These are phyloP conservation scores for Pseudozyma sp. DNA, from an alignment of 1,284 basidiomycete genomes.

Conservation along the genomic window DNA sequence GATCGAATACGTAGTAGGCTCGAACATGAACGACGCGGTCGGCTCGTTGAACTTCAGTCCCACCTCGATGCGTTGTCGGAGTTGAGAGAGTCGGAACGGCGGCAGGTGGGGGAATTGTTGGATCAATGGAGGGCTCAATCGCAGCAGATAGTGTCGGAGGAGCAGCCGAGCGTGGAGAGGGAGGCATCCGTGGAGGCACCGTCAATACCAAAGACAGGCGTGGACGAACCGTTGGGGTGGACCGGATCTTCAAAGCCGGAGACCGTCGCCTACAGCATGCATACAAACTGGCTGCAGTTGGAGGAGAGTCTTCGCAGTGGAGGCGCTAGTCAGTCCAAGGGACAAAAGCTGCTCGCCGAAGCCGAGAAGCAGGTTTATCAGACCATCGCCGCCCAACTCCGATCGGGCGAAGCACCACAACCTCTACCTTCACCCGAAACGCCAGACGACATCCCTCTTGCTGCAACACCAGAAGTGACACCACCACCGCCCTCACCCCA, in stretches of 20 bases:
- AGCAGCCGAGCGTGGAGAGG: neutral
- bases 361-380: slow-evolving; percentile 40
- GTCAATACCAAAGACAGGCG: neutral
- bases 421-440: slow-evolving; percentile 1
- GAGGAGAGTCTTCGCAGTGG: slow-evolving; percentile 18
- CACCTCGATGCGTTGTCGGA: slow-evolving; percentile 25
- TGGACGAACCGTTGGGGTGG: slow-evolving; percentile 7
- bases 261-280: slow-evolving; percentile 34
- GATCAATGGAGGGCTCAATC: slow-evolving; percentile 24
- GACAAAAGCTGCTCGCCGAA: slow-evolving; percentile 34
- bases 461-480: neutral
- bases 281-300: slow-evolving; percentile 33
- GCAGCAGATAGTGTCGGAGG: neutral
- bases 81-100: slow-evolving; percentile 25
- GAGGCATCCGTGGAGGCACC: neutral
- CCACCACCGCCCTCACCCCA: neutral
- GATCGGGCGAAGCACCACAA: slow-evolving; percentile 22
- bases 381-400: slow-evolving; percentile 32
- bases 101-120: slow-evolving; percentile 36
- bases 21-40: slow-evolving; percentile 30
- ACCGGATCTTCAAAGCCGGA: slow-evolving; percentile 11
- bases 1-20: slow-evolving; percentile 40
- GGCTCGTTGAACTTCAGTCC: slow-evolving; percentile 29
- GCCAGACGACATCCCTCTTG: slow-evolving; percentile 1
- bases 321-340: slow-evolving; percentile 35